Evolutionary conservation across 2,329 filamentous ascomycete species (phyloP), one percentile per base, ranked within the genome.

Genomic region (Raffaelea arxii): DNA sequence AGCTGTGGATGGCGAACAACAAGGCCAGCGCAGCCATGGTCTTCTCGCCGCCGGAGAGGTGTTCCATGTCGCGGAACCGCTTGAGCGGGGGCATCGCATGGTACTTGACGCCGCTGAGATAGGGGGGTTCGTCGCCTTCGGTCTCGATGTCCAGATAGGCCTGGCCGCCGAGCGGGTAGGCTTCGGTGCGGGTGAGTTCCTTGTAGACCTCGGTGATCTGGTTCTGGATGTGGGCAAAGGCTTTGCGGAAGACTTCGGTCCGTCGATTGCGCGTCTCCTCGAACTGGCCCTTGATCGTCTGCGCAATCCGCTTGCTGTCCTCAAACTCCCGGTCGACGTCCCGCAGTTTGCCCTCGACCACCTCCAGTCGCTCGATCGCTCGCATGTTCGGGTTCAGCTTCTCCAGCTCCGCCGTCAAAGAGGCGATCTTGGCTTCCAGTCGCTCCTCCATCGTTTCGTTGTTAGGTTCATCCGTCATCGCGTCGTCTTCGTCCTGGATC

Each of bases 51-150:
- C 92, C 92, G 1, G 88, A 95, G 10, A 98, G 72, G 62, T 96
- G 92, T 65, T 98, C 92, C 92, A 98, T 98, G 64, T 98, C 94
- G 57, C 92, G 80, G 77, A 98, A 98, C 40, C 92, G 88, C 70
- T 98, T 98, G 52, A 96, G 79, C 2, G 92, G 92, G 19, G 92
- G 92, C 90, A 97, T 98, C 52, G 92, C 94, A 62, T 97, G 90
- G 66, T 98, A 98, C 61, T 95, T 96, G 66, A 98, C 89, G 25
- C 92, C 92, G 36, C 86, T 88, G 4, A 96, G 78, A 63, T 97
- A 98, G 1, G 92, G 92, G 59, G 94, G 91, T 46, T 54, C 53
- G 53, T 95, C 89, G n/a, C 84, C 86, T 62, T 98, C 91, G 62
- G 95, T 90, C 62, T 84, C 80, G 49, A 94, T 90, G 59, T 96